A percentile compares a stretch with the other conserved stretches of the same genome.
Conservation (phyloP, 805 yeast species). For the Wickerhamomyces sydowiorum region DNA sequence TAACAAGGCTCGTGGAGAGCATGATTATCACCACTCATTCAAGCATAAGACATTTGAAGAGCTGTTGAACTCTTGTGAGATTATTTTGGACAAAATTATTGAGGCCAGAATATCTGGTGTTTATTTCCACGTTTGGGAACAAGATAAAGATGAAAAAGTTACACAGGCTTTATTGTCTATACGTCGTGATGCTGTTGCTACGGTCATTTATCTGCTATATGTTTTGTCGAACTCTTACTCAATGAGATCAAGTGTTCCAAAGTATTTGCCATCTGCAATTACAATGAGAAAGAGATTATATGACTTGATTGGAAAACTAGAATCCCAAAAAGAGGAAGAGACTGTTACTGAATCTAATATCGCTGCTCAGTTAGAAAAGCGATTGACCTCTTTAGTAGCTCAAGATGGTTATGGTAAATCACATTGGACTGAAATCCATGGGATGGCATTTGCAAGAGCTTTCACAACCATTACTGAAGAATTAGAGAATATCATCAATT, state of each 20-base stretch:
- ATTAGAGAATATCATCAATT: constrained; percentile 29
- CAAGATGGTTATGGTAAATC: constrained; percentile 17
- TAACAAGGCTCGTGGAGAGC: constrained; percentile 30
- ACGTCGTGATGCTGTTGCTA: constrained; percentile 42
- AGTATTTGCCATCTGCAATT: constrained; percentile 39
- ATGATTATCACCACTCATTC: constrained; percentile 29
- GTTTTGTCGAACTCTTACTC: constrained; percentile 37
- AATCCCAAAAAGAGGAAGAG: constrained; percentile 9
- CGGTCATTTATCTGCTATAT: constrained; percentile 38
- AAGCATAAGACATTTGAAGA: constrained; percentile 27
- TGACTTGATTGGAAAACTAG: constrained; percentile 31
- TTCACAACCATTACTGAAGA: constrained; percentile 40
- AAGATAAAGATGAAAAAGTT: constrained; percentile 31
- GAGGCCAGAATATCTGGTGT: constrained; percentile 45
- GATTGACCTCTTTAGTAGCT: constrained; percentile 5
- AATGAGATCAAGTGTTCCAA: constrained; percentile 32
- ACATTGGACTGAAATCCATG: constrained; percentile 44
- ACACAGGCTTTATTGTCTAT: constrained; percentile 34
- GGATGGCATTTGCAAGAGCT: constrained; percentile 43
- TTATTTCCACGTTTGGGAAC: constrained; percentile 40
- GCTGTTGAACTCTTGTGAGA: constrained; percentile 32
- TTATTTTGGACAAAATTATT: constrained; percentile 35
- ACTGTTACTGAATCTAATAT: constrained; percentile 1
- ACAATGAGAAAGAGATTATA: constrained; percentile 36
- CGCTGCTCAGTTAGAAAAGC: constrained; percentile 8